These are phyloP conservation scores for Glaciozyma martinii DNA, from an alignment of 768 basidiomycete genomes.

Conservation along the genomic window DNA sequence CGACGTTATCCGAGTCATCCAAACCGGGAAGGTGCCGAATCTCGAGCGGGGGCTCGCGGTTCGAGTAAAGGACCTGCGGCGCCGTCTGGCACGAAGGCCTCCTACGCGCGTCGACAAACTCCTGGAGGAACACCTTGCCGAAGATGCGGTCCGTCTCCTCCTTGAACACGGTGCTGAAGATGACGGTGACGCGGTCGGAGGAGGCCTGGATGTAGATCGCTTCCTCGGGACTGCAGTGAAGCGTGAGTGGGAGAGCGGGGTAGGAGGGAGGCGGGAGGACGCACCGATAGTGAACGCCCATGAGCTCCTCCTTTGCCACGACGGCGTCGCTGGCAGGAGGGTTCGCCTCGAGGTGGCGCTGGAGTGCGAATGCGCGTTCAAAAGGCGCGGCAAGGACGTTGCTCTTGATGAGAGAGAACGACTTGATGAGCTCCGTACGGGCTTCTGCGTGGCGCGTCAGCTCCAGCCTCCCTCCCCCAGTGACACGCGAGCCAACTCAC, in stretches of 20 bases:
- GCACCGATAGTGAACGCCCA: slow-evolving; percentile 88
- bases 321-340: slow-evolving; percentile 47
- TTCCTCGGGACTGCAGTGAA: slow-evolving; percentile 51
- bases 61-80: slow-evolving; percentile 91
- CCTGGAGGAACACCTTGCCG: slow-evolving; percentile 97
- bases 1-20: slow-evolving; percentile 64
- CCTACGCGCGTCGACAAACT: slow-evolving; percentile 97
- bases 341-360: slow-evolving; percentile 63
- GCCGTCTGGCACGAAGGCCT: slow-evolving; percentile 89
- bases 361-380: slow-evolving; percentile 71
- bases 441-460: slow-evolving; percentile 51
- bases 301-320: slow-evolving; percentile 64
- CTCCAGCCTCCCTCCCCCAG: neutral
- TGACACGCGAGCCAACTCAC: slow-evolving; percentile 47
- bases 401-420: slow-evolving; percentile 76
- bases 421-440: slow-evolving; percentile 67
- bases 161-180: slow-evolving; percentile 92
- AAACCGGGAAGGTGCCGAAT: slow-evolving; percentile 78
- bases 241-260: neutral
- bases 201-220: slow-evolving; percentile 91
- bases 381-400: slow-evolving; percentile 93
- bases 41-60: slow-evolving; percentile 91
- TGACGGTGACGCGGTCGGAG: slow-evolving; percentile 89
- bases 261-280: neutral
- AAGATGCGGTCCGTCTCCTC: slow-evolving; percentile 96